Evolutionary conservation across 441 rosid species (phyloP).

Genomic region (Theobroma grandiflorum): DNA sequence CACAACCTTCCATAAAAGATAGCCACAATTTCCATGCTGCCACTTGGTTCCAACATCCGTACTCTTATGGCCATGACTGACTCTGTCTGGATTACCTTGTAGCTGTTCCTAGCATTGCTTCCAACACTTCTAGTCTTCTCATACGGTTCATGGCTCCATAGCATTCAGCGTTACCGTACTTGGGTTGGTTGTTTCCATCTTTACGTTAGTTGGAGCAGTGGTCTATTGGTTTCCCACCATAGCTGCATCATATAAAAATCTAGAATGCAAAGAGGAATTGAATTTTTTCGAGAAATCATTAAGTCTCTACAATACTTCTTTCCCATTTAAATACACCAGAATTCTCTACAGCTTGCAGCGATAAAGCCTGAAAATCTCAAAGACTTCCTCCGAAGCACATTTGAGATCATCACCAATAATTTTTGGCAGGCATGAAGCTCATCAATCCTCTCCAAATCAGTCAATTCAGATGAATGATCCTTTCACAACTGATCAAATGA

Average conservation of each 20-base stretch:
- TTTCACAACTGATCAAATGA: slow-evolving; percentile 70
- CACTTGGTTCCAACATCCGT: background rate
- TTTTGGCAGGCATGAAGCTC: slow-evolving; percentile 71
- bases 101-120: background rate
- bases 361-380: slow-evolving; percentile 37
- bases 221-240: background rate
- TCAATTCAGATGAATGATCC: slow-evolving; percentile 52
- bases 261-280: background rate
- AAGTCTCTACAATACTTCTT: slow-evolving; percentile 42
- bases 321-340: slow-evolving; percentile 66
- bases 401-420: slow-evolving; percentile 50
- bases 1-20: background rate
- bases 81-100: background rate
- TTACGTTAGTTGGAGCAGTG: background rate
- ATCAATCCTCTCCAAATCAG: slow-evolving; percentile 52
- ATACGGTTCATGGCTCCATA: background rate
- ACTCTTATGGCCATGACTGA: background rate
- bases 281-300: slow-evolving; percentile 30
- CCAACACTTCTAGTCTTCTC: background rate
- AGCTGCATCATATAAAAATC: background rate
- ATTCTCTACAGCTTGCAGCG: slow-evolving; percentile 40
- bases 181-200: background rate
- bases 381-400: slow-evolving; percentile 48
- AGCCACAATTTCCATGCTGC: background rate
- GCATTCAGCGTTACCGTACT: background rate